These are phyloP conservation scores for Penicillium cosmopolitanum DNA, from an alignment of 495 filamentous ascomycete species.

Conservation along the genomic window DNA sequence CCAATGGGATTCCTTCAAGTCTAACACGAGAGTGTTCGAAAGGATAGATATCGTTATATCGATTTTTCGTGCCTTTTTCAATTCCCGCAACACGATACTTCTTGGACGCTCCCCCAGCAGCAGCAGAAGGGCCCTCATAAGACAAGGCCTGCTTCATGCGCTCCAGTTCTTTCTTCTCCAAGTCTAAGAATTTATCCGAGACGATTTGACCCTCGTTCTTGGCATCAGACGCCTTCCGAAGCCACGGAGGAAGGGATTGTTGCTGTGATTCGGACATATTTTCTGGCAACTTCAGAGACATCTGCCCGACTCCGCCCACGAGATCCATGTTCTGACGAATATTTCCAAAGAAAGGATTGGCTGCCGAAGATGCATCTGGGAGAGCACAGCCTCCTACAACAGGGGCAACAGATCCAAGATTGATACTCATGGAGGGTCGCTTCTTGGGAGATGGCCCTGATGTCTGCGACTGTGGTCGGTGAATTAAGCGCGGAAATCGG, in stretches of 20 bases:
- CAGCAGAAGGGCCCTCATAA: slow-evolving; percentile 58
- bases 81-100: slow-evolving; percentile 77
- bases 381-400: slow-evolving; percentile 87
- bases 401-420: slow-evolving; percentile 64
- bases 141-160: slow-evolving; percentile 92
- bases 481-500: slow-evolving; percentile 50
- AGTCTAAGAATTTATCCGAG: slow-evolving; percentile 78
- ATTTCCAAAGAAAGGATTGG: slow-evolving; percentile 93
- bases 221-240: slow-evolving; percentile 65
- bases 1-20: slow-evolving; percentile 68
- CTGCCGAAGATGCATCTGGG: slow-evolving; percentile 65
- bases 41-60: slow-evolving; percentile 97
- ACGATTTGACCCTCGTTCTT: slow-evolving; percentile 77
- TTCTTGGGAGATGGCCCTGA: slow-evolving; percentile 41
- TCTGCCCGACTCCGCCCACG: slow-evolving; percentile 89
- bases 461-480: slow-evolving; percentile 29
- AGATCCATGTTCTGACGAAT: slow-evolving; percentile 98
- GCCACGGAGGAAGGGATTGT: slow-evolving; percentile 71
- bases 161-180: slow-evolving; percentile 83
- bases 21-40: slow-evolving; percentile 93
- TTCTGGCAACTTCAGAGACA: slow-evolving; percentile 72
- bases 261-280: slow-evolving; percentile 47
- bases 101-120: slow-evolving; percentile 32
- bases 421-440: slow-evolving; percentile 49
- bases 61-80: slow-evolving; percentile 91